Conservation (phyloP, 257 asterid genomes). For the Marsdenia floribunda region DNA sequence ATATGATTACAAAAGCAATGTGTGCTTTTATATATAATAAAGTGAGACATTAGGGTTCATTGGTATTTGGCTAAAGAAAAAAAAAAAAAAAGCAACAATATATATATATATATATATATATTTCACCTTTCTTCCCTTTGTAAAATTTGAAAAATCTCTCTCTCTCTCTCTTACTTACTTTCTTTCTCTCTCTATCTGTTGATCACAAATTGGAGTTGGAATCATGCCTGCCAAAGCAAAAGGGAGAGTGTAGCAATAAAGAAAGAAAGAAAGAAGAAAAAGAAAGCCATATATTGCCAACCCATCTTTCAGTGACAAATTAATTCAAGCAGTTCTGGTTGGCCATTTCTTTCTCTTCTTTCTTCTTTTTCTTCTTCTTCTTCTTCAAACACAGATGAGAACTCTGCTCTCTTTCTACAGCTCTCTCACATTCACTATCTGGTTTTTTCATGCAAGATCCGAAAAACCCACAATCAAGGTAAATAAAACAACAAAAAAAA, state of each 20-base stretch:
- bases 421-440: conserved; percentile 16
- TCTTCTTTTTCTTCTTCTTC: not conserved
- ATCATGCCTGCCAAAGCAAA: conserved; percentile 47
- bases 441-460: conserved; percentile 49
- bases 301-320: conserved; percentile 25
- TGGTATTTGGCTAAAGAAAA: conserved; percentile 11
- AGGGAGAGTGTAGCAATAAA: conserved; percentile 23
- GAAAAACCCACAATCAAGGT: conserved; percentile 38
- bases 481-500: not conserved
- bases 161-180: not conserved
- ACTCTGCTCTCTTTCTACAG: conserved; percentile 20
- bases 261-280: conserved; percentile 16
- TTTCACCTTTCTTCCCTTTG: conserved; percentile 14
- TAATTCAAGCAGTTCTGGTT: conserved; percentile 16
- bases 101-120: not conserved
- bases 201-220: conserved; percentile 13
- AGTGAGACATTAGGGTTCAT: not conserved
- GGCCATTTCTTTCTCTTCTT: not conserved
- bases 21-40: conserved; percentile 2
- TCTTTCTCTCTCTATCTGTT: not conserved
- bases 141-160: conserved; percentile 15
- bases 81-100: not conserved
- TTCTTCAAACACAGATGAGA: conserved; percentile 21
- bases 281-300: conserved; percentile 25
- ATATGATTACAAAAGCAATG: no score